These are phyloP conservation scores for Mycosarcoma mackinlayi DNA, from an alignment of 1,284 basidiomycete species.

Conservation along the genomic window DNA sequence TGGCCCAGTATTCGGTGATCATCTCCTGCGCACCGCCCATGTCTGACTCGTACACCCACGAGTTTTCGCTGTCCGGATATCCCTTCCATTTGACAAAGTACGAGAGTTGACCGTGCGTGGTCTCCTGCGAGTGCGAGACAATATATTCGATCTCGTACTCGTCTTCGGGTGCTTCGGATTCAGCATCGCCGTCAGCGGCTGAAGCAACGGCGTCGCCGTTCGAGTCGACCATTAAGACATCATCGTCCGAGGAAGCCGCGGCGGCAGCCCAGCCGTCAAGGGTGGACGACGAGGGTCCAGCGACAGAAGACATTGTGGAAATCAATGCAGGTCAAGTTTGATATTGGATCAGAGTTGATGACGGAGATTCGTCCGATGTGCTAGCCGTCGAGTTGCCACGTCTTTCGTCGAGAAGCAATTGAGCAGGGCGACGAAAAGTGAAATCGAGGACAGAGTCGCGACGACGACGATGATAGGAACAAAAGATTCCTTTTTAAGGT, in stretches of 20 bases:
- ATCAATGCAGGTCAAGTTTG: neutral
- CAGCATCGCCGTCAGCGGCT: conserved; percentile 1
- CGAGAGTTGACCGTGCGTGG: conserved; percentile 40
- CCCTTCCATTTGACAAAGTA: conserved; percentile 61
- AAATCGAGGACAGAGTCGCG: no score
- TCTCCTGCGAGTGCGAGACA: conserved; percentile 33
- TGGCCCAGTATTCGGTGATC: conserved; percentile 44
- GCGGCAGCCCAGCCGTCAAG: no score
- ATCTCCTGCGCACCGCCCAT: conserved; percentile 53
- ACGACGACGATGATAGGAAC: no score
- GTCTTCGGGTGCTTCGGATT: conserved; percentile 29
- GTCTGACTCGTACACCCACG: conserved; percentile 54
- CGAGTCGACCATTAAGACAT: conserved; percentile 28
- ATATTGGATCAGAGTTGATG: no score
- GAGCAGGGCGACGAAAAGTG: no score
- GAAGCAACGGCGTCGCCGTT: conserved; percentile 7
- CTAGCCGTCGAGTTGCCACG: no score
- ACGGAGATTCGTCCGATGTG: no score
- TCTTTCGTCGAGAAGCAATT: no score
- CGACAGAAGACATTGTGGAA: conserved; percentile 9
- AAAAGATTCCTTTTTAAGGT: no score
- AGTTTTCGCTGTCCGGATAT: conserved; percentile 46
- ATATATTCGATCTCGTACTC: conserved; percentile 59
- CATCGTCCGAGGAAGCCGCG: conserved; percentile 17
- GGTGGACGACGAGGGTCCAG: conserved; percentile 9